These are phyloP conservation scores for Curvularia verruculosa DNA, from an alignment of 2,329 filamentous ascomycete genomes.

Conservation along the genomic window DNA sequence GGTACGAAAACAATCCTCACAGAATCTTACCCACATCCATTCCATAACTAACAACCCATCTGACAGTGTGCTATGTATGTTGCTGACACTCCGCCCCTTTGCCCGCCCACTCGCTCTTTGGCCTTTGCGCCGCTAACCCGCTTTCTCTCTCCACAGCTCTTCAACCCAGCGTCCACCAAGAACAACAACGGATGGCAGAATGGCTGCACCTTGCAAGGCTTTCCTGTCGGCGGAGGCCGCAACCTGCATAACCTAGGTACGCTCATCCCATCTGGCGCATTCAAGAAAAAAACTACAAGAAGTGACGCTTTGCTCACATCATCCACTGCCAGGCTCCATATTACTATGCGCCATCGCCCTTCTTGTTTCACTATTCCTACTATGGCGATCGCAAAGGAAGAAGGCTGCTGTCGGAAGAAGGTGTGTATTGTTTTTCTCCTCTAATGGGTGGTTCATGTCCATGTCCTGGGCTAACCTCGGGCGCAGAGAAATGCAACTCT, in stretches of 20 bases:
- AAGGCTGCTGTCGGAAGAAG: slow-evolving; percentile 91
- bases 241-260: slow-evolving; percentile 83
- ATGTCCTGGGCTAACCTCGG: slow-evolving; percentile 28
- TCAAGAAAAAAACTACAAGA: no score
- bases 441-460: no score
- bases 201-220: slow-evolving; percentile 78
- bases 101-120: slow-evolving; percentile 12
- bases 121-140: slow-evolving; percentile 38
- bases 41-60: slow-evolving; percentile 29
- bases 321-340: slow-evolving; percentile 75
- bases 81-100: slow-evolving; percentile 16
- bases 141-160: slow-evolving; percentile 61
- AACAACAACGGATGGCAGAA: slow-evolving; percentile 63
- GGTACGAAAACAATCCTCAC: slow-evolving; percentile 32
- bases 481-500: slow-evolving; percentile 91
- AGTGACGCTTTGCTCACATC: no score
- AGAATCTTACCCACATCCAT: slow-evolving; percentile 19
- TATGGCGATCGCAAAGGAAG: slow-evolving; percentile 85
- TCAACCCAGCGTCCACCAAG: slow-evolving; percentile 64
- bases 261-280: slow-evolving; percentile 26
- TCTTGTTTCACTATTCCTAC: slow-evolving; percentile 66
- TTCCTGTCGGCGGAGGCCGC: slow-evolving; percentile 68
- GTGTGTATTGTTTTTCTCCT: no score
- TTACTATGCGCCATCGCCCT: slow-evolving; percentile 81
- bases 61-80: slow-evolving; percentile 58